Percentiles rank a stretch among this genome's conserved stretches.
Conservation (phyloP, 2,329 filamentous ascomycete species). For the Fusarium sulawesiense region DNA sequence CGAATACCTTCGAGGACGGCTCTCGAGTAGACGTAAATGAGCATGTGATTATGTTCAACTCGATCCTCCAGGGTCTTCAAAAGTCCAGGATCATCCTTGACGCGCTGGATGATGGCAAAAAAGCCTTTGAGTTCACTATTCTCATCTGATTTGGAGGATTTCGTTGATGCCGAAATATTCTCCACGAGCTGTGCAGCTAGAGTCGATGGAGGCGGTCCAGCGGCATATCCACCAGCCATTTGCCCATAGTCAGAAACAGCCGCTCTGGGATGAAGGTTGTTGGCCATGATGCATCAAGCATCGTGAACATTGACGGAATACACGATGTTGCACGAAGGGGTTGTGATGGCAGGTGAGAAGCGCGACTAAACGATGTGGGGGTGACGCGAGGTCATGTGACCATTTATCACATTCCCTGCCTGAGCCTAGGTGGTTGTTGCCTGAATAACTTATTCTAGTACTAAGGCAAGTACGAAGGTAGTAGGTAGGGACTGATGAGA, state of each 20-base stretch:
- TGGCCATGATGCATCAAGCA: slow-evolving; percentile 48
- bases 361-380: slow-evolving; percentile 38
- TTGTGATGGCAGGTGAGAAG: not conserved
- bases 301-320: slow-evolving; percentile 27
- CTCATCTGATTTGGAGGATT: slow-evolving; percentile 71
- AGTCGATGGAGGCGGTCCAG: slow-evolving; percentile 75
- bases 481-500: not conserved
- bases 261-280: slow-evolving; percentile 37
- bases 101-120: slow-evolving; percentile 65
- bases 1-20: slow-evolving; percentile 78
- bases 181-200: slow-evolving; percentile 89
- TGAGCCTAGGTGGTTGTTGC: not conserved
- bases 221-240: slow-evolving; percentile 29
- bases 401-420: not conserved
- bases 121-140: slow-evolving; percentile 81
- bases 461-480: not conserved
- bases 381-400: slow-evolving; percentile 42
- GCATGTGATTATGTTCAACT: slow-evolving; percentile 81
- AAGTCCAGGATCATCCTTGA: slow-evolving; percentile 62
- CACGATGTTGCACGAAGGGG: slow-evolving; percentile 9
- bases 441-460: not conserved
- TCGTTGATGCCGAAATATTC: slow-evolving; percentile 75
- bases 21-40: slow-evolving; percentile 85
- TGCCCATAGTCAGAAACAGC: slow-evolving; percentile 32
- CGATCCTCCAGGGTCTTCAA: slow-evolving; percentile 74